These are phyloP conservation scores for Croton laevigatus DNA, from an alignment of 441 rosid species.

Conservation along the genomic window DNA sequence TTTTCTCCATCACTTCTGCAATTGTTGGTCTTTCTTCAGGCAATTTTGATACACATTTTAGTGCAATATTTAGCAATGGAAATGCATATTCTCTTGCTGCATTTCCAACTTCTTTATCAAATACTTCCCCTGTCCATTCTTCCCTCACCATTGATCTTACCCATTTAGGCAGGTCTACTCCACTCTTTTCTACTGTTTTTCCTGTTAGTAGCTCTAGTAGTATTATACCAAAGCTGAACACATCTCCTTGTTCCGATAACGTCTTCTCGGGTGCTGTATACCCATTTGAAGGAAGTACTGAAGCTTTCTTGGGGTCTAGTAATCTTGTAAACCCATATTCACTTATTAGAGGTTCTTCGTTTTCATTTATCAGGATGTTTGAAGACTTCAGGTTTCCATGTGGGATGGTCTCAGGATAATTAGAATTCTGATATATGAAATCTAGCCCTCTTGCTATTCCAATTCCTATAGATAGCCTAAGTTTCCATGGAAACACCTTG, in stretches of 20 bases:
- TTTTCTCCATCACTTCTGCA: conserved; percentile 44
- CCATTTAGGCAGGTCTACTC: conserved; percentile 60
- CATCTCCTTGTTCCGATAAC: conserved; percentile 45
- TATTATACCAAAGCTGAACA: conserved; percentile 50
- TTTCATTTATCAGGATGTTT: conserved; percentile 42
- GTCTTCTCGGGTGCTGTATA: conserved; percentile 46
- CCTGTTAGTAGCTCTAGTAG: conserved; percentile 53
- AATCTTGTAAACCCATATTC: conserved; percentile 42
- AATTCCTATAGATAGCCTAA: conserved; percentile 40
- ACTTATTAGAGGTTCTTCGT: conserved; percentile 44
- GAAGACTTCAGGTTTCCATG: conserved; percentile 66
- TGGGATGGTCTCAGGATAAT: conserved; percentile 27
- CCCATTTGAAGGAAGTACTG: conserved; percentile 26
- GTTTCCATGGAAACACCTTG: conserved; percentile 57
- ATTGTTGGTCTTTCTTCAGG: conserved; percentile 40
- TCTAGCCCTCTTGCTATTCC: conserved; percentile 56
- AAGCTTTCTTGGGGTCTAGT: conserved; percentile 28
- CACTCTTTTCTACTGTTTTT: conserved; percentile 44
- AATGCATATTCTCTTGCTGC: conserved; percentile 47
- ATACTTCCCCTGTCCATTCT: conserved; percentile 74
- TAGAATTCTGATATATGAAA: conserved; percentile 38
- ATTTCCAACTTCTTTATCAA: conserved; percentile 46
- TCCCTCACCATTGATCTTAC: conserved; percentile 58
- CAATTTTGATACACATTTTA: conserved; percentile 41
- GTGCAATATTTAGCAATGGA: conserved; percentile 50